Conservation (phyloP, 148 eudicot species). For the Suaeda aralocaspica region DNA sequence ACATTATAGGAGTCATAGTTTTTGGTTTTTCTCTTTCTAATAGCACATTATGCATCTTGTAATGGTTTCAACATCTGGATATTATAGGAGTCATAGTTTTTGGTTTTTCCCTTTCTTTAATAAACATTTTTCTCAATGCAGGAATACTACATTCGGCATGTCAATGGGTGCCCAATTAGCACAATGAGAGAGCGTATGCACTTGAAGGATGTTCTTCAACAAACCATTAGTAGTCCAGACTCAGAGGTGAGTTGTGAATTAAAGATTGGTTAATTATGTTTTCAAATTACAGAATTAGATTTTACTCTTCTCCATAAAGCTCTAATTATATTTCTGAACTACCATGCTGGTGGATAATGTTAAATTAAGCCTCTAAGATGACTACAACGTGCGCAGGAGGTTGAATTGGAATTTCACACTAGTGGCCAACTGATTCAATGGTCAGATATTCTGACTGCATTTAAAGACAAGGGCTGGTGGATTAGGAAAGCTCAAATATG, state of each 20-base stretch:
- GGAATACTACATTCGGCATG: slow-evolving; percentile 69
- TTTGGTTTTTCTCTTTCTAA: no score
- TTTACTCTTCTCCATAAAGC: background rate
- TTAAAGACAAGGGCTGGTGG: slow-evolving; percentile 55
- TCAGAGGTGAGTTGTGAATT: slow-evolving; percentile 44
- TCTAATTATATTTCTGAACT: no score
- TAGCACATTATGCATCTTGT: no score
- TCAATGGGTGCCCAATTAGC: slow-evolving; percentile 49
- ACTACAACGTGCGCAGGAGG: slow-evolving; percentile 38
- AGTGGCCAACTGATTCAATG: slow-evolving; percentile 50
- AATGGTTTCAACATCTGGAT: no score
- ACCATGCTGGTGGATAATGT: background rate
- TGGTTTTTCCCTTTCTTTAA: background rate
- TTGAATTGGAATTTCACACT: slow-evolving; percentile 49
- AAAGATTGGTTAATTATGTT: background rate
- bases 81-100: no score
- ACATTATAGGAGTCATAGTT: no score
- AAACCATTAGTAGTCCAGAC: slow-evolving; percentile 49
- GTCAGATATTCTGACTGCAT: slow-evolving; percentile 53
- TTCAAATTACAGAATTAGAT: background rate
- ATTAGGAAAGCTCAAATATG: slow-evolving; percentile 51
- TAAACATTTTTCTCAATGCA: slow-evolving; percentile 9
- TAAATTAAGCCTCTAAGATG: background rate
- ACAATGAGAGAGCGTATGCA: slow-evolving; percentile 54
- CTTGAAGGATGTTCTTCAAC: slow-evolving; percentile 49